Base-by-base conservation (phyloP, 192 early-diverging fungal species). In the Podila clonocystis region DNA sequence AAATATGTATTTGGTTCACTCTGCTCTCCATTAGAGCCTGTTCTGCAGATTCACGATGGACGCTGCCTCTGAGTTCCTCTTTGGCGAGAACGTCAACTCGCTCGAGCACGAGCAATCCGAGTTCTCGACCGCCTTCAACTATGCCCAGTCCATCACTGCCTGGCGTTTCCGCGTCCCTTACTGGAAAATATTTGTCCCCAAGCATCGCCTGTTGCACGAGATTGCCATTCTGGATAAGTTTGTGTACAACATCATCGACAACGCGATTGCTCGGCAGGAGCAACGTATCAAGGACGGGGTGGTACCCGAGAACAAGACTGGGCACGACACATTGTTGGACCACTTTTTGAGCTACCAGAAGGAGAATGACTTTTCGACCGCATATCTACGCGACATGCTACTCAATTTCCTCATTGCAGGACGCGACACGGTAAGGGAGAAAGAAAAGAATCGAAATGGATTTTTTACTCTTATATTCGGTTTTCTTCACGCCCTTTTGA, bases 401-500 rank as follows among this genome's bases (percentile, higher is more conserved):
- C 58, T 79, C 33, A 79, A 79, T 63, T 79, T 79, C 57, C 52
- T 79, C 1, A 66, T 79, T 24, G 76, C 76, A 15, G 76, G 76
- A 63, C 69, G 76, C 33, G 76, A 79, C 22, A 79, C 76, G 60
- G 76, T 79, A 79, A 19, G 66, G 17, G 15, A 45, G 4, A 17
- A 45, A 45, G 2, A 0, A 41, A 0, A 13, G 38, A 30, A 29
- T n/a, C n/a, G n/a, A n/a, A n/a, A n/a, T n/a, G n/a, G 9, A 24
- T 28, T 4, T n/a, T 62, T 6, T 29, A n/a, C n/a, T n/a, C n/a
- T n/a, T n/a, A n/a, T n/a, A n/a, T n/a, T n/a, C n/a, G n/a, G n/a
- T n/a, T n/a, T n/a, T n/a, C n/a, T 36, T 24, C 11, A 34, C 9
- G 9, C n/a, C n/a, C 50, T 28, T 5, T 28, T 29, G n/a, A 13